Percentiles rank a stretch among this genome's conserved stretches.
phyloP scores from a whole-genome alignment of 192 early-diverging fungal species.

The Chytriomyces confervae region DNA sequence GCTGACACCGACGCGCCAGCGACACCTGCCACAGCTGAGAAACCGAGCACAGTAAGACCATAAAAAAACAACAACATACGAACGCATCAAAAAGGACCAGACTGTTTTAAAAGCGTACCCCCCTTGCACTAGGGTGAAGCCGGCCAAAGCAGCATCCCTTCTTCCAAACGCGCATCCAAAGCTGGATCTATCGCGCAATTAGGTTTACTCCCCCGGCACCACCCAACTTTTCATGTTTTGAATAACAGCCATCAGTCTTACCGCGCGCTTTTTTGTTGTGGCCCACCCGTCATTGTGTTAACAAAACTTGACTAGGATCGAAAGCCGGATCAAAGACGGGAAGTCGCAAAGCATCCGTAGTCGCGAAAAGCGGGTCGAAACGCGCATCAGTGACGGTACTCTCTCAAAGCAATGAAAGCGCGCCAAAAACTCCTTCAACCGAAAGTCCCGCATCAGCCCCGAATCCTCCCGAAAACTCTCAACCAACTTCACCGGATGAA shows the following conservation, averaged over 20 bases:
- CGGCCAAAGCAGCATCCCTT: background rate
- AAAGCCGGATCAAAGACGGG: background rate
- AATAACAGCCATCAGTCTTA: background rate
- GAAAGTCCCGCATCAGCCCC: background rate
- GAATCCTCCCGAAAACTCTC: background rate
- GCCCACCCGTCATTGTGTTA: background rate
- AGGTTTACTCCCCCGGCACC: background rate
- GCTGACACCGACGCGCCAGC: constrained; percentile 15
- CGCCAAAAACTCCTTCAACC: background rate
- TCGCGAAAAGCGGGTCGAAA: background rate
- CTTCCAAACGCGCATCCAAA: background rate
- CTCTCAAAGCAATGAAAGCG: background rate
- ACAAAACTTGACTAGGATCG: background rate
- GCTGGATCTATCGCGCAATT: too few species aligned
- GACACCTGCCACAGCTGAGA: background rate
- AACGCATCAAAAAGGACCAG: background rate
- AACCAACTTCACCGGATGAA: background rate
- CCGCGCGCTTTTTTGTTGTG: background rate
- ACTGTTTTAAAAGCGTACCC: background rate
- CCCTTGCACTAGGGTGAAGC: background rate
- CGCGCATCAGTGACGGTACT: too few species aligned
- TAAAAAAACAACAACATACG: background rate
- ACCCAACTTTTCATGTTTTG: background rate
- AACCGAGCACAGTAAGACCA: background rate
- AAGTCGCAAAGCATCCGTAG: background rate